These are phyloP conservation scores for Aspergillus caelatus DNA, from an alignment of 2,329 filamentous ascomycete species.

Conservation along the genomic window DNA sequence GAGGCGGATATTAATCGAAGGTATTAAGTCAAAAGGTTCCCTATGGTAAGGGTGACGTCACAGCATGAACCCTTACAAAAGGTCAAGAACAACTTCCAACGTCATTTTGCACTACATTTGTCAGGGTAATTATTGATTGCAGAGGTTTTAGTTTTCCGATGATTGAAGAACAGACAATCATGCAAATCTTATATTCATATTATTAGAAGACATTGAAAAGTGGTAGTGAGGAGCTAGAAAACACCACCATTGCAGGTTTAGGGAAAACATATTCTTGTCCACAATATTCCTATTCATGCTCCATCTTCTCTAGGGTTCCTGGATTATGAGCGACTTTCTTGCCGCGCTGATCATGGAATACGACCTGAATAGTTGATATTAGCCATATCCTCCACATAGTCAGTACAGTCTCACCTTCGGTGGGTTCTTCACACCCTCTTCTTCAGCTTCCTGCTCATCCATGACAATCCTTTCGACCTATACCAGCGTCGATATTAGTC, in stretches of 20 bases:
- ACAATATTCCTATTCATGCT: background rate
- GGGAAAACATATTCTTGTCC: background rate
- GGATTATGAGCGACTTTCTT: conserved; percentile 10
- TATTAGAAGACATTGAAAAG: background rate
- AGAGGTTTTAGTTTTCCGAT: too few relatives aligned
- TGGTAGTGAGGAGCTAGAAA: background rate
- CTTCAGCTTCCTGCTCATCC: conserved; percentile 1
- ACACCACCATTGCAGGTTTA: background rate
- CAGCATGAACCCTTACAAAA: background rate
- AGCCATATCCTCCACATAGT: background rate
- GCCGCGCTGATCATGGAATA: conserved; percentile 9
- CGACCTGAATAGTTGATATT: background rate
- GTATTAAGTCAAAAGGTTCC: background rate
- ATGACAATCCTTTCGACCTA: conserved; percentile 5
- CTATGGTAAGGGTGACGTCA: background rate
- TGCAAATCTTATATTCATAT: background rate
- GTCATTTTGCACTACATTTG: too few relatives aligned
- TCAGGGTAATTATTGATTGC: too few relatives aligned
- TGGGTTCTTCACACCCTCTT: conserved; percentile 8
- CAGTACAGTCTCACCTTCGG: background rate
- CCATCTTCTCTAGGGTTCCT: background rate
- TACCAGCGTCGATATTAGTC: background rate
- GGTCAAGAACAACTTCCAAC: background rate
- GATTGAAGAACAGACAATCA: background rate
- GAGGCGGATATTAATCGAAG: background rate